phyloP scores from a whole-genome alignment of 306 rosid genomes.

The Dryas alaskensis region DNA sequence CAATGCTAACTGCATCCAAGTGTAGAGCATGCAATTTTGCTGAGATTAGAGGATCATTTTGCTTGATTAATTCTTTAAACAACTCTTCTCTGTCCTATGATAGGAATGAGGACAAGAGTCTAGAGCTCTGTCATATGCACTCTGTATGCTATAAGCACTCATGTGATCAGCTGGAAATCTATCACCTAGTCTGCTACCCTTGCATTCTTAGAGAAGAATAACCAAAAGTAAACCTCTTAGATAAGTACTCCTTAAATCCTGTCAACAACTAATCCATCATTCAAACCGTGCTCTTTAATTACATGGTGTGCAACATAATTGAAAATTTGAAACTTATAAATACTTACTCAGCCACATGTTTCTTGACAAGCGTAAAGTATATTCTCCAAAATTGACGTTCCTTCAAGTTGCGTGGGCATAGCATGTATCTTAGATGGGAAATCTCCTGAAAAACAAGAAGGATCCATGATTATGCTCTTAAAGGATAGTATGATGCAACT shows the following conservation, averaged over 20 bases:
- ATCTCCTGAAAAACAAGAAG: constrained; percentile 57
- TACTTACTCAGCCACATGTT: constrained; percentile 70
- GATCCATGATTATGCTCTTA: neutral
- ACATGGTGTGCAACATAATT: neutral
- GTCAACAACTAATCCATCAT: neutral
- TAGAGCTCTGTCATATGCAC: neutral
- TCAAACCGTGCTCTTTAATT: neutral
- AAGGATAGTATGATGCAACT: neutral
- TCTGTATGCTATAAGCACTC: neutral
- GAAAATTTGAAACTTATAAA: constrained; percentile 7
- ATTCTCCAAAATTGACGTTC: constrained; percentile 82
- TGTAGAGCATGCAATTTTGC: neutral
- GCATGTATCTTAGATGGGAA: constrained; percentile 66
- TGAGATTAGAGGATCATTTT: neutral
- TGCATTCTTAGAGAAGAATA: neutral
- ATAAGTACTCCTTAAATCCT: neutral
- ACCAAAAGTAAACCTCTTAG: neutral
- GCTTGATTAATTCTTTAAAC: neutral
- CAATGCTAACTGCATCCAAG: neutral
- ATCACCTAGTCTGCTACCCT: neutral
- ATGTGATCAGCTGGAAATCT: neutral
- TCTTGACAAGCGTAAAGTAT: constrained; percentile 74
- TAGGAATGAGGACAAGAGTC: neutral
- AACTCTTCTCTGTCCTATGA: neutral
- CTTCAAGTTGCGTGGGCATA: constrained; percentile 90